Evolutionary conservation across 2,329 filamentous ascomycete species (phyloP), one percentile per base, ranked within the genome.

Genomic region (Huntiella bhutanensis): DNA sequence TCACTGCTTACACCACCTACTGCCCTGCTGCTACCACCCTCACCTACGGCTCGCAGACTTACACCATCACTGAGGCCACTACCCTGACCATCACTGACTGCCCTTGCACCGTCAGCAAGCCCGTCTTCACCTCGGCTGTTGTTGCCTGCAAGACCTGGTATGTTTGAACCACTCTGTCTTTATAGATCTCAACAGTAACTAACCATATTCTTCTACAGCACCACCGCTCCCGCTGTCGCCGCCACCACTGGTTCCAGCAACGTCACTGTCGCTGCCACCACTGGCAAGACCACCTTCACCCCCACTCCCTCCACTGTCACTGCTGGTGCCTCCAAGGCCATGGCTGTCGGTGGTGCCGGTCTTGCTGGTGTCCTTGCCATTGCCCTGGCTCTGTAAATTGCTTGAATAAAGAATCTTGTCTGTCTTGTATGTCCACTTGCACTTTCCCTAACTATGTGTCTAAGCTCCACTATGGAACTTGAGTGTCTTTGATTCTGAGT

Each of bases 61-160:
- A 80, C 70, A 79, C 71, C 55, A 67, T 84, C 63, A 76, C 76
- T 53, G 65, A 70, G 64, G 63, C 77, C 59, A 78, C 75, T 60
- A 78, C 75, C 60, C 62, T 81, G 62, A 82, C 77, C 66, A 73
- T 82, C 69, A 74, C 74, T 56, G 67, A 79, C 69, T 80, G 78
- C 71, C 73, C 77, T 55, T 81, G 76, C 76, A 82, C 73, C 58
- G 58, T 75, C 63, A 70, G 67, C 65, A 71, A 69, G 65, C 71
- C 73, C 46, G 64, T 76, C 55, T 62, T 63, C 58, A 68, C 64
- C 60, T 64, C 65, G 59, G 65, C 67, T 52, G 60, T 63, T 40
- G 69, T 73, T 40, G 55, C 63, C 60, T 75, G 71, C 71, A 56
- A 64, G 59, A 64, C 62, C 62, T 73, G 70, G 68, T 71, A 65